Percentiles rank a stretch among this genome's conserved stretches.
These are phyloP conservation scores for Hypericum perforatum DNA, from an alignment of 345 rosid species.

Conservation along the genomic window DNA sequence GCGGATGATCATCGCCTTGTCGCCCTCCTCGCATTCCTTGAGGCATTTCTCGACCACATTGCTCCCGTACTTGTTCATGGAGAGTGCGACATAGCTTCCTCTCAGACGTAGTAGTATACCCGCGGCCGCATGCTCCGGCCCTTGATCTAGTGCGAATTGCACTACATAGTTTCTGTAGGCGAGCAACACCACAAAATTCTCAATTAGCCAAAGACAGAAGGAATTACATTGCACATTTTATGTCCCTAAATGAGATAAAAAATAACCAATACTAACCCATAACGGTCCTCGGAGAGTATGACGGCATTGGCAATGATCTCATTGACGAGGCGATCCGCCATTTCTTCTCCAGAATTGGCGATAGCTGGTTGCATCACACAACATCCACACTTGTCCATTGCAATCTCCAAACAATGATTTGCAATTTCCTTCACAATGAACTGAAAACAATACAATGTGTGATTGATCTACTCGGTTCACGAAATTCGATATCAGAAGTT, in stretches of 20 bases:
- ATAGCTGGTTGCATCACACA: conserved; percentile 50
- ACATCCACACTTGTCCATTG: conserved; percentile 63
- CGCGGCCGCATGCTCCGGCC: conserved; percentile 40
- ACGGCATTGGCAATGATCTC: conserved; percentile 57
- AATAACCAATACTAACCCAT: conserved; percentile 34
- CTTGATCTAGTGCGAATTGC: conserved; percentile 58
- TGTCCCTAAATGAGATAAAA: conserved; percentile 1
- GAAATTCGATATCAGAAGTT: too few species aligned
- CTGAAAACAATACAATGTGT: conserved; percentile 23
- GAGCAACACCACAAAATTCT: too few species aligned
- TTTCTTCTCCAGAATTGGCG: conserved; percentile 35
- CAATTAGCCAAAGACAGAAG: too few species aligned
- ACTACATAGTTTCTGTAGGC: conserved; percentile 70
- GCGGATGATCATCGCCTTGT: conserved; percentile 27
- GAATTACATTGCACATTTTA: not conserved
- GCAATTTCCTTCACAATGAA: conserved; percentile 37
- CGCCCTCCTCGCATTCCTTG: conserved; percentile 44
- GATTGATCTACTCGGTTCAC: too few species aligned
- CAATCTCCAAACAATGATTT: conserved; percentile 33
- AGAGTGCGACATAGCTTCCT: conserved; percentile 62
- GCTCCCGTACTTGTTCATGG: conserved; percentile 85
- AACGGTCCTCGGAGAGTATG: conserved; percentile 65
- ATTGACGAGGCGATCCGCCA: conserved; percentile 31
- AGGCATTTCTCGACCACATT: conserved; percentile 85
- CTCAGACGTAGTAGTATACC: conserved; percentile 50